A percentile compares a stretch with the other conserved stretches of the same genome.
phyloP scores from a whole-genome alignment of 179 eudicot species.

The Nepenthes alata region DNA sequence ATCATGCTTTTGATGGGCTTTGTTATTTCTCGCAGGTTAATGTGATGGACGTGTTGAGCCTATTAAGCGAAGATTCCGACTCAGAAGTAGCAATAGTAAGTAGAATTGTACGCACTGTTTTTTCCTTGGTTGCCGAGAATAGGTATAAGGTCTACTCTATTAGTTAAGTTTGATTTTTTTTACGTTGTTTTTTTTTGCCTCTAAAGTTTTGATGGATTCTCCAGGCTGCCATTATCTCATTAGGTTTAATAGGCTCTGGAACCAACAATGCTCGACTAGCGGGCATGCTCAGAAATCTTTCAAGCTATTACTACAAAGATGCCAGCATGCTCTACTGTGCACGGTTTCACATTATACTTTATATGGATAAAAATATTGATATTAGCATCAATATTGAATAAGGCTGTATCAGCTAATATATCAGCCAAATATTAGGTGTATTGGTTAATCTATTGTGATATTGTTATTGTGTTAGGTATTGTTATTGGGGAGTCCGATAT shows the following conservation, averaged over 20 bases:
- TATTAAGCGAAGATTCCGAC: conserved; percentile 93
- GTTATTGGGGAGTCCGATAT: too few relatives aligned
- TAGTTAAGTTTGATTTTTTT: neutral
- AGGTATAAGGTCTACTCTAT: too few relatives aligned
- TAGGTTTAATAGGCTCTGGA: conserved; percentile 94
- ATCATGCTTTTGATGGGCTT: conserved; percentile 2
- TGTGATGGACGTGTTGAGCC: conserved; percentile 95
- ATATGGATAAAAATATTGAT: too few relatives aligned
- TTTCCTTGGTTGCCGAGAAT: too few relatives aligned
- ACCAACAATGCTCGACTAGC: conserved; percentile 95
- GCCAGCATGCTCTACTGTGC: conserved; percentile 85
- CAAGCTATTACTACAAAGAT: conserved; percentile 93
- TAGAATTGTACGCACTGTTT: neutral
- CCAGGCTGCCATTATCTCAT: conserved; percentile 84
- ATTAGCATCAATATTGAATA: too few relatives aligned
- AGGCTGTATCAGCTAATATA: too few relatives aligned
- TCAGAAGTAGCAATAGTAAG: conserved; percentile 87
- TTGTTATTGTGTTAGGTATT: too few relatives aligned
- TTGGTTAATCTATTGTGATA: too few relatives aligned
- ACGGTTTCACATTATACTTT: conserved; percentile 11
- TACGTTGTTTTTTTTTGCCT: neutral
- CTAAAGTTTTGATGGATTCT: conserved; percentile 7
- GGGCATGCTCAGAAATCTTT: conserved; percentile 89
- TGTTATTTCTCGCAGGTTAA: conserved; percentile 47
- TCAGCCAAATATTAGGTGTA: too few relatives aligned